These are phyloP conservation scores for Sphagnum fallax DNA, from an alignment of 228 moss, liverwort and hornwort species.

Conservation along the genomic window DNA sequence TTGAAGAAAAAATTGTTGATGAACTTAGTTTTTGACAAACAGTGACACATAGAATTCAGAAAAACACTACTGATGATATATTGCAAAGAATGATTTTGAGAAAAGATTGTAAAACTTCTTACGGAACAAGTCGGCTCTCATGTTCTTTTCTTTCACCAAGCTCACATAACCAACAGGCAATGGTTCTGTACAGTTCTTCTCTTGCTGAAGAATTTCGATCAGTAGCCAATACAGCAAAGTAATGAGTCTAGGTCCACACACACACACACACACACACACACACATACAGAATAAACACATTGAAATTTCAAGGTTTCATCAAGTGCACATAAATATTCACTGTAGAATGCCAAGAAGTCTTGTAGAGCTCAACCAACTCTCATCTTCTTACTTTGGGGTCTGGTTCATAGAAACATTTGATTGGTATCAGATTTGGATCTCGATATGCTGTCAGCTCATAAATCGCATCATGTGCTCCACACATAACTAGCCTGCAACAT, in stretches of 20 bases:
- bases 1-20: too few species aligned
- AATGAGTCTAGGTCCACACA: slow-evolving; percentile 93
- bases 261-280: too few species aligned
- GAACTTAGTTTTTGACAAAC: too few species aligned
- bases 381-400: slow-evolving; percentile 54
- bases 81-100: too few species aligned
- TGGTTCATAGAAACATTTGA: slow-evolving; percentile 74
- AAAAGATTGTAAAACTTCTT: slow-evolving; percentile 2
- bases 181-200: slow-evolving; percentile 63
- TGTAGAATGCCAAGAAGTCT: too few species aligned
- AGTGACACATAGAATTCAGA: too few species aligned
- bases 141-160: slow-evolving; percentile 85
- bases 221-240: slow-evolving; percentile 69
- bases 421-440: slow-evolving; percentile 87
- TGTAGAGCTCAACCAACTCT: too few species aligned
- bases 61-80: too few species aligned
- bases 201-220: slow-evolving; percentile 64
- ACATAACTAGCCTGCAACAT: slow-evolving; percentile 69
- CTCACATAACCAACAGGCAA: slow-evolving; percentile 76
- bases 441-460: slow-evolving; percentile 87
- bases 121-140: slow-evolving; percentile 89
- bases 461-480: slow-evolving; percentile 88
- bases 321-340: too few species aligned
- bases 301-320: too few species aligned
- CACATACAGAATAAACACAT: too few species aligned